A percentile compares a stretch with the other conserved stretches of the same genome.
These are phyloP conservation scores for Lachnellula subtilissima DNA, from an alignment of 2,329 filamentous ascomycete species.

Conservation along the genomic window DNA sequence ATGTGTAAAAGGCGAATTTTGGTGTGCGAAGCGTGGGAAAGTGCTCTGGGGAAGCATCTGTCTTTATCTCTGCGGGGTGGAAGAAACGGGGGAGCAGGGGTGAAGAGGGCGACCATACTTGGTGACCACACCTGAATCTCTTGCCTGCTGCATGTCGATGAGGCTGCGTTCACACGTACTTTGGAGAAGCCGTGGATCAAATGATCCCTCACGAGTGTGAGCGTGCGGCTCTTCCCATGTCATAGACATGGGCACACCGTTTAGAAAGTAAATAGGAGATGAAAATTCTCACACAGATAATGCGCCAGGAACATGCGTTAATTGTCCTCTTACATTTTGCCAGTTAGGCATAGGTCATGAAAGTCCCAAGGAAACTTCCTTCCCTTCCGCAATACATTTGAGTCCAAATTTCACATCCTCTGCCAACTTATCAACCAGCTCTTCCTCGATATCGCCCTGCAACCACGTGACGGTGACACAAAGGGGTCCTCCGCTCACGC, in stretches of 20 bases:
- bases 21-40: slow-evolving; percentile 2
- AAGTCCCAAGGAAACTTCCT: slow-evolving; percentile 1
- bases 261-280: too few species aligned
- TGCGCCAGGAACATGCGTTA: background rate
- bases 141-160: background rate
- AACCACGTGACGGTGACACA: slow-evolving; percentile 46
- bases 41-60: background rate
- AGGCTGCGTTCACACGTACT: background rate
- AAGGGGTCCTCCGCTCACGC: slow-evolving; percentile 39
- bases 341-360: too few species aligned
- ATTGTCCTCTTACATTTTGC: too few species aligned
- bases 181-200: background rate
- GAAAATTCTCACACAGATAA: background rate
- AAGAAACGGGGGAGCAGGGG: background rate
- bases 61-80: slow-evolving; percentile 3
- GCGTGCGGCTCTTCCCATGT: too few species aligned
- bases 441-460: slow-evolving; percentile 38
- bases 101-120: slow-evolving; percentile 1
- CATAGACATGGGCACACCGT: too few species aligned
- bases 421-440: slow-evolving; percentile 35
- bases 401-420: slow-evolving; percentile 33
- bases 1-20: background rate
- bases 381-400: slow-evolving; percentile 10
- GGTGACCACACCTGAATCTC: background rate
- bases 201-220: background rate